Percentiles rank a stretch among this genome's conserved stretches.
Conservation (phyloP, 2,329 filamentous ascomycete genomes). For the Metarhizium rileyi region DNA sequence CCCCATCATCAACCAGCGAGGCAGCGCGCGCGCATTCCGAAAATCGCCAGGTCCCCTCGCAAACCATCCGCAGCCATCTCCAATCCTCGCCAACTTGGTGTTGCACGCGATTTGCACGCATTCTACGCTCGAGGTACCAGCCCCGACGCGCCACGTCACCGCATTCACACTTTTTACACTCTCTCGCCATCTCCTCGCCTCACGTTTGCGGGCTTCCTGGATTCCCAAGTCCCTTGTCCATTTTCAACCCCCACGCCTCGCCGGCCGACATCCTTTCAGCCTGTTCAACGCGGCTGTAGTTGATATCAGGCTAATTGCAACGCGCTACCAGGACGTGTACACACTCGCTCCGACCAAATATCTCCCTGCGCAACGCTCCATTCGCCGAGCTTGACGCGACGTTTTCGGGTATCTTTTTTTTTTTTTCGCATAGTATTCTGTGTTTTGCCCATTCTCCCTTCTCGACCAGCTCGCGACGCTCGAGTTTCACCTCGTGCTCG, state of each 20-base stretch:
- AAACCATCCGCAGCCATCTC: constrained; percentile 50
- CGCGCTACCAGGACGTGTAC: constrained; percentile 20
- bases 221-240: constrained; percentile 5
- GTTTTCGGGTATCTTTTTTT: neutral
- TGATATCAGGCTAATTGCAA: constrained; percentile 9
- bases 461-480: neutral
- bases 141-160: constrained; percentile 31
- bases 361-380: constrained; percentile 9
- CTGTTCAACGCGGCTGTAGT: constrained; percentile 7
- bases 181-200: constrained; percentile 10
- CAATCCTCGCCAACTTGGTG: constrained; percentile 41
- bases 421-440: neutral
- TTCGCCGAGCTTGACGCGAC: constrained; percentile 17
- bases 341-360: constrained; percentile 12
- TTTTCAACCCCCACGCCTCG: constrained; percentile 11
- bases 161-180: constrained; percentile 34
- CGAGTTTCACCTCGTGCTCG: neutral
- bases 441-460: constrained; percentile 2
- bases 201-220: constrained; percentile 6
- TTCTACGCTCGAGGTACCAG: constrained; percentile 29
- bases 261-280: constrained; percentile 4
- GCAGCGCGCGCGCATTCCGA: constrained; percentile 45
- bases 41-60: constrained; percentile 50
- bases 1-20: constrained; percentile 41
- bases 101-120: constrained; percentile 45